These are phyloP conservation scores for Kentomonas sorsogonicus DNA, from an alignment of 208 protist species.

Conservation along the genomic window DNA sequence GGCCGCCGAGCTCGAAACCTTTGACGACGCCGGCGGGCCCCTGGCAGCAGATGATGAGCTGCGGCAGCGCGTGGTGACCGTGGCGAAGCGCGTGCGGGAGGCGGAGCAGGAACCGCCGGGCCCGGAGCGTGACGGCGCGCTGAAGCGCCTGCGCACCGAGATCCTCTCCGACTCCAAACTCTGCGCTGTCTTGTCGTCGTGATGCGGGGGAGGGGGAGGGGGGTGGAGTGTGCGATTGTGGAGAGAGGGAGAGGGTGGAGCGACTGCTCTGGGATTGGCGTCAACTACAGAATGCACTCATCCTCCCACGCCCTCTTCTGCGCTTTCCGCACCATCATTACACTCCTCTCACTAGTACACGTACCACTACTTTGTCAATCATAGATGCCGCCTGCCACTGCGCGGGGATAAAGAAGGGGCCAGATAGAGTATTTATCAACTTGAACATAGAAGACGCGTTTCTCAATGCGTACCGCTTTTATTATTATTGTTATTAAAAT, in stretches of 20 bases:
- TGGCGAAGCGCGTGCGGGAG: conserved; percentile 69
- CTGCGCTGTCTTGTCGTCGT: conserved; percentile 17
- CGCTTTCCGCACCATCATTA: no score
- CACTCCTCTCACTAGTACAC: no score
- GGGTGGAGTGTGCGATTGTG: background rate
- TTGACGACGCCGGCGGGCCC: conserved; percentile 32
- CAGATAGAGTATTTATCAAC: no score
- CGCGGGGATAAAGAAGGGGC: no score
- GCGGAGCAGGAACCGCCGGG: conserved; percentile 17
- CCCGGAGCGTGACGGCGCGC: conserved; percentile 18
- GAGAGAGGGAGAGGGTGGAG: background rate
- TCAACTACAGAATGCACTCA: no score
- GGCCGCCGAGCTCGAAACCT: conserved; percentile 80
- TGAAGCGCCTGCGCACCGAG: conserved; percentile 39
- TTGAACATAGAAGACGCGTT: no score
- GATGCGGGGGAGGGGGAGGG: background rate
- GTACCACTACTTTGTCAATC: no score
- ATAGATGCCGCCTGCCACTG: no score
- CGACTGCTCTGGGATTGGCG: background rate
- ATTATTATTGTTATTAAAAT: no score
- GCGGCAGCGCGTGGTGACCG: conserved; percentile 31
- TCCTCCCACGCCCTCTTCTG: no score
- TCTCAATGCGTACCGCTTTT: no score
- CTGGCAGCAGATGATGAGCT: background rate
- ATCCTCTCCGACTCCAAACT: conserved; percentile 37